phyloP scores from a whole-genome alignment of 139 green algal species.

The Ulvella scutata region DNA sequence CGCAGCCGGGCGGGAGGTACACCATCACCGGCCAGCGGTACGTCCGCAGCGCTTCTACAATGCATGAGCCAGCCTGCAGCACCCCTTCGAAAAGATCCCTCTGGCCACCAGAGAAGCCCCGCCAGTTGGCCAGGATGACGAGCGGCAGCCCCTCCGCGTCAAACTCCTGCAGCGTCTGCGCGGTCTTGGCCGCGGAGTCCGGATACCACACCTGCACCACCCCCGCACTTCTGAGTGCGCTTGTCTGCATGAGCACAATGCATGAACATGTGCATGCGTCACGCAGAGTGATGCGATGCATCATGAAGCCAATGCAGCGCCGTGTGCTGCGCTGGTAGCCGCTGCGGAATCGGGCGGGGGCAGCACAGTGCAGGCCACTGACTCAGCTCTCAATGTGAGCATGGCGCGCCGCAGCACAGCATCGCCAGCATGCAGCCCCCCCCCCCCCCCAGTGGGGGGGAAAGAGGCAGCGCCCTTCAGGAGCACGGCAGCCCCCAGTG shows the following conservation, averaged over 20 bases:
- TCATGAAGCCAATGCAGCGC: no score
- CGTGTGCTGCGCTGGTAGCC: no score
- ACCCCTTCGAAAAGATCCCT: conserved; percentile 96
- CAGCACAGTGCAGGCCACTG: no score
- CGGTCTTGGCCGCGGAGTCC: conserved; percentile 91
- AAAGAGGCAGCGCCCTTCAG: no score
- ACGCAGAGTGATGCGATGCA: not conserved
- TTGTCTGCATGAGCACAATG: conserved; percentile 18
- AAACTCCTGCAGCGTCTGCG: conserved; percentile 95
- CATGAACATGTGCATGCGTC: not conserved
- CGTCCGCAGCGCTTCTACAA: conserved; percentile 83
- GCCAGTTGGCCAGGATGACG: conserved; percentile 97
- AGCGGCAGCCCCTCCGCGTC: conserved; percentile 85
- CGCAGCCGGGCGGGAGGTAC: conserved; percentile 81
- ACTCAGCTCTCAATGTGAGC: no score
- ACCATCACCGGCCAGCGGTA: conserved; percentile 88
- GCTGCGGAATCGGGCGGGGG: no score
- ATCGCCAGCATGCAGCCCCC: no score
- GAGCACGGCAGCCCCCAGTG: no score
- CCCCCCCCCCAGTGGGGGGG: no score
- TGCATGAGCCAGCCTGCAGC: conserved; percentile 85
- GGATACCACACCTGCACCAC: conserved; percentile 92
- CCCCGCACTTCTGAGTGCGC: no score
- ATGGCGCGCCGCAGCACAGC: no score
- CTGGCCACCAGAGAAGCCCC: conserved; percentile 93